Base-by-base conservation (phyloP, 306 rosid genomes). In the Urtica urens region DNA sequence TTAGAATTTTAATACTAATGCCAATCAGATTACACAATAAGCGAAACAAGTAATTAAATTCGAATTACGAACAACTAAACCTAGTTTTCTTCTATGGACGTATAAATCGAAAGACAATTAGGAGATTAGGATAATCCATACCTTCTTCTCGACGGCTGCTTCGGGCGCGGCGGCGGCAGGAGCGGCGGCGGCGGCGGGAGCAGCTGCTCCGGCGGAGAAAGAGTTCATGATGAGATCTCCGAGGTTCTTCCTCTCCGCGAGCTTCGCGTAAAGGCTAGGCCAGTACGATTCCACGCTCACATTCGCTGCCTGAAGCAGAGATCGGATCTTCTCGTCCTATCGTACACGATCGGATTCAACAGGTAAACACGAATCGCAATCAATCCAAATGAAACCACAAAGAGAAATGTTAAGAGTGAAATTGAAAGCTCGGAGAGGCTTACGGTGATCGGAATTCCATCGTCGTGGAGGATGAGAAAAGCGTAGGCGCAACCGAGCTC, bases 111-210 rank as follows among this genome's bases (percentile, higher is more conserved):
- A n/a, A n/a, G n/a, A n/a, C n/a, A n/a, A n/a, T n/a, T n/a, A n/a
- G n/a, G n/a, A n/a, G n/a, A n/a, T n/a, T n/a, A n/a, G n/a, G n/a
- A 30, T 35, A 23, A 7, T 3, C 10, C 13, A 33, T 54, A 87
- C 94, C 94, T 75, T 78, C 76, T 80, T 79, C 37, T 77, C 82
- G 60, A 73, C 92, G 1, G 68, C 78, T 18, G 83, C 74, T 7
- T 82, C 73, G 0, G 79, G 72, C 0, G 78, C 72, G 0, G 60
- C 68, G 1, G 51, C 27, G 0, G 58, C 68, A 0, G 52, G 73
- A 0, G 51, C 64, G 0, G 35, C 80, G 34, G 57, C 74, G 2
- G 82, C 39, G 0, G 53, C 67, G 0, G 75, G 69, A 14, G 79
- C 76, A n/a, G 63, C 75, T 30, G 70, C 74, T n/a, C 81, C 76